phyloP scores from a whole-genome alignment of 306 rosid species.

The Abrus pulchellus region DNA sequence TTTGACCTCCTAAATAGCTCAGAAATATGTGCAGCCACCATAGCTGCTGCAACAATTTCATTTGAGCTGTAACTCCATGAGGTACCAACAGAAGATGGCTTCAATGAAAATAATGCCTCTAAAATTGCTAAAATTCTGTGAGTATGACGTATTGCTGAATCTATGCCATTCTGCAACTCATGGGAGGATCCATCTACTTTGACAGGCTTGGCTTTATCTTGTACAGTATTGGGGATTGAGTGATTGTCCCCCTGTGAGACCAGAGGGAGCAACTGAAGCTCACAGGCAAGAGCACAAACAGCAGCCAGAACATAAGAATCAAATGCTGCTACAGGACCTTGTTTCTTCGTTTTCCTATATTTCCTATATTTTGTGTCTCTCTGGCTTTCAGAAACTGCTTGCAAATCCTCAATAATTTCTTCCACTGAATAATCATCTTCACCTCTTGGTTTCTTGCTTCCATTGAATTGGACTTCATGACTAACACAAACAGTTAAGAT shows the following conservation, averaged over 20 bases:
- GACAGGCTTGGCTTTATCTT: constrained; percentile 54
- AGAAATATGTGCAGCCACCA: constrained; percentile 95
- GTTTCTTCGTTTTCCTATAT: constrained; percentile 65
- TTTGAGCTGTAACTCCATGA: constrained; percentile 91
- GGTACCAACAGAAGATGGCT: constrained; percentile 90
- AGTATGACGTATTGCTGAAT: constrained; percentile 77
- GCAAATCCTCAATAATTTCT: constrained; percentile 62
- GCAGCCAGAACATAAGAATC: constrained; percentile 90
- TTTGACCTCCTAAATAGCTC: constrained; percentile 84
- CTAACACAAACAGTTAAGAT: constrained; percentile 89
- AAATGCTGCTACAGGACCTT: constrained; percentile 86
- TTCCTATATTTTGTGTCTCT: constrained; percentile 59
- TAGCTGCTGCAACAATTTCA: constrained; percentile 95
- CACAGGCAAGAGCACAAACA: constrained; percentile 90
- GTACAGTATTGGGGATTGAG: constrained; percentile 50
- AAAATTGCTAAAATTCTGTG: constrained; percentile 80
- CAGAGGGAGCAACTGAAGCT: constrained; percentile 82
- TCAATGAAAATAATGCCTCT: constrained; percentile 82
- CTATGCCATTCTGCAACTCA: constrained; percentile 60
- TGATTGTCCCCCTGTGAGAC: constrained; percentile 57
- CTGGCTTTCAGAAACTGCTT: constrained; percentile 57
- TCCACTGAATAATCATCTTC: constrained; percentile 59
- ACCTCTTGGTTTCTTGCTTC: constrained; percentile 70
- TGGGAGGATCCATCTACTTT: constrained; percentile 64
- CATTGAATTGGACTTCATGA: constrained; percentile 81